phyloP scores from a whole-genome alignment of 1,139 yeast genomes.

The Pichia cactophila region DNA sequence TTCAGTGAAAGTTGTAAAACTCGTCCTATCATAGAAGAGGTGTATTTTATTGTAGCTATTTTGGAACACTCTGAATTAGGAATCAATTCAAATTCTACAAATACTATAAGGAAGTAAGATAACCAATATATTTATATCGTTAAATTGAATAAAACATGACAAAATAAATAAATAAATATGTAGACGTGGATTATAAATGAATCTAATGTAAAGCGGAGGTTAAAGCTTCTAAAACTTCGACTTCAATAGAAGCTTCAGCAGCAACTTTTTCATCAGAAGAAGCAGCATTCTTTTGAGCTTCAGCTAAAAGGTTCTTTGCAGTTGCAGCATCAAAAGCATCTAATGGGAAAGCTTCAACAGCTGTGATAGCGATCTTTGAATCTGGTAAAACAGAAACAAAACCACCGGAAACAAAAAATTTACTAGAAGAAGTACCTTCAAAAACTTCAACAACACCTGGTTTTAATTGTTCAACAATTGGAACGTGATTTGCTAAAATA shows the following conservation, averaged over 20 bases:
- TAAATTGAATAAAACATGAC: slow-evolving; percentile 11
- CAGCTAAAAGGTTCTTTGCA: slow-evolving; percentile 75
- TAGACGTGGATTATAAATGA: neutral
- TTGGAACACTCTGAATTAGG: too few relatives aligned
- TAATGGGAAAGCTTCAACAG: slow-evolving; percentile 92
- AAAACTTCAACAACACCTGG: slow-evolving; percentile 95
- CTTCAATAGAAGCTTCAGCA: slow-evolving; percentile 91
- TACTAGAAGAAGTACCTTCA: slow-evolving; percentile 66
- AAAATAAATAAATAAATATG: slow-evolving; percentile 9
- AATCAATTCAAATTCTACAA: too few relatives aligned
- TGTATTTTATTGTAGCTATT: too few relatives aligned
- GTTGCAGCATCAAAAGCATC: slow-evolving; percentile 80
- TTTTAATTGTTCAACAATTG: slow-evolving; percentile 91
- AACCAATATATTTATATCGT: neutral
- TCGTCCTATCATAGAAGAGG: too few relatives aligned
- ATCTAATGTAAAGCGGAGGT: slow-evolving; percentile 76
- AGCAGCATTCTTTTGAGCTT: slow-evolving; percentile 87
- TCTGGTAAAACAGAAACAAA: slow-evolving; percentile 96
- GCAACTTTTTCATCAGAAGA: slow-evolving; percentile 83
- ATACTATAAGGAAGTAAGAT: too few relatives aligned
- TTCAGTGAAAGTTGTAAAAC: too few relatives aligned
- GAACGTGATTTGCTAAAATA: slow-evolving; percentile 96
- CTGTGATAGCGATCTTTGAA: slow-evolving; percentile 82
- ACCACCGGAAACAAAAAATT: slow-evolving; percentile 93
- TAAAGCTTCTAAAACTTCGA: slow-evolving; percentile 94